These are phyloP conservation scores for Phytopythium vexans DNA, from an alignment of 352 stramenopile genomes.

Conservation along the genomic window DNA sequence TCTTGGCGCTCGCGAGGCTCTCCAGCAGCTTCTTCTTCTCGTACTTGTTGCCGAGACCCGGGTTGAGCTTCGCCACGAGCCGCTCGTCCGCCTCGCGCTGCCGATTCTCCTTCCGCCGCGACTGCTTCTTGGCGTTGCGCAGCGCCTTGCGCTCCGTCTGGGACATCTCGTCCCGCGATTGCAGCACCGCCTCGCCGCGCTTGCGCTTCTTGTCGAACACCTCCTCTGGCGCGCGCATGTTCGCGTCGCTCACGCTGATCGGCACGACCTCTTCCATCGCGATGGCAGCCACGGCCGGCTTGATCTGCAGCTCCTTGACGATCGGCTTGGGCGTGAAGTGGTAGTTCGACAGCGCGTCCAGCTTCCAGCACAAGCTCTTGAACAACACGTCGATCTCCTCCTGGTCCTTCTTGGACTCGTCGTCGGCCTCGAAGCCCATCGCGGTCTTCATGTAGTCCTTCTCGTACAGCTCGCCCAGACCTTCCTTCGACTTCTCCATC, in stretches of 20 bases:
- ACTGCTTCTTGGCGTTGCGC: slow-evolving; percentile 89
- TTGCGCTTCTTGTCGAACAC: slow-evolving; percentile 88
- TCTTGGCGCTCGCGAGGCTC: slow-evolving; percentile 74
- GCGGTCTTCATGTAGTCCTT: slow-evolving; percentile 95
- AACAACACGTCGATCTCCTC: slow-evolving; percentile 95
- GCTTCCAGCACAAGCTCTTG: slow-evolving; percentile 93
- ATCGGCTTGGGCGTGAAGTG: slow-evolving; percentile 93
- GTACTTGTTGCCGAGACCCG: slow-evolving; percentile 95
- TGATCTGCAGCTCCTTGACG: slow-evolving; percentile 89
- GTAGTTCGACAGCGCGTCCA: slow-evolving; percentile 95
- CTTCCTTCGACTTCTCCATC: slow-evolving; percentile 90
- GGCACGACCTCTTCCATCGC: slow-evolving; percentile 84
- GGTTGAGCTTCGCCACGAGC: slow-evolving; percentile 92
- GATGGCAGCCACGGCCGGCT: slow-evolving; percentile 75
- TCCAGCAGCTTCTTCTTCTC: slow-evolving; percentile 92
- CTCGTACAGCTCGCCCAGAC: slow-evolving; percentile 93
- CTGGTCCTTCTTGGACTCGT: slow-evolving; percentile 90
- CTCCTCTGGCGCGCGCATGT: slow-evolving; percentile 80
- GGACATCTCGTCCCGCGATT: slow-evolving; percentile 85
- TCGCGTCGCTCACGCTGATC: slow-evolving; percentile 82
- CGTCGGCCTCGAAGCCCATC: slow-evolving; percentile 91
- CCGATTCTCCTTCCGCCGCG: slow-evolving; percentile 87
- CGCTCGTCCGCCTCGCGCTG: slow-evolving; percentile 90
- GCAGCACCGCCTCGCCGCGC: slow-evolving; percentile 72
- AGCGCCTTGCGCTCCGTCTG: slow-evolving; percentile 84